Percentiles rank a stretch among this genome's conserved stretches.
Evolutionary conservation across 1,284 basidiomycete genomes (phyloP).

Genomic region (Fomitopsis betulina): DNA sequence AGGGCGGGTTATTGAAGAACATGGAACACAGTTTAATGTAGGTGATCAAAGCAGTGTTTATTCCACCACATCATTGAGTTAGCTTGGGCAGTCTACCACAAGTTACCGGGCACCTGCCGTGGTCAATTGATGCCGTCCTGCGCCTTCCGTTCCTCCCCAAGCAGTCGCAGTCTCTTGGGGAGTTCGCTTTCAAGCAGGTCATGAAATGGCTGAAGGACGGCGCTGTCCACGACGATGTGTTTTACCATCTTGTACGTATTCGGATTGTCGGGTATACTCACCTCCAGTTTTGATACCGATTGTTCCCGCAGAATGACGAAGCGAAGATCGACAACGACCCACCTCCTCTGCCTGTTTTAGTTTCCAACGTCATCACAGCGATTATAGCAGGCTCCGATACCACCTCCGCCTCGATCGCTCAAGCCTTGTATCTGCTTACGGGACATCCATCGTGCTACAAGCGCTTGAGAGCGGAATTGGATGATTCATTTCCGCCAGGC

Average conservation of each 20-base stretch:
- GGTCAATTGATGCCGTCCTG: neutral
- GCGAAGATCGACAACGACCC: constrained; percentile 34
- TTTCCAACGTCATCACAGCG: constrained; percentile 43
- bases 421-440: constrained; percentile 42
- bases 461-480: constrained; percentile 46
- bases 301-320: constrained; percentile 41
- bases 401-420: constrained; percentile 40
- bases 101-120: neutral
- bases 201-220: constrained; percentile 9
- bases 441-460: constrained; percentile 39
- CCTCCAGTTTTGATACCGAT: no score
- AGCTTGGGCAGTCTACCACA: no score
- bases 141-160: neutral
- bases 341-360: constrained; percentile 33
- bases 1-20: constrained; percentile 12
- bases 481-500: constrained; percentile 23
- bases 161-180: neutral
- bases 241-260: constrained; percentile 35
- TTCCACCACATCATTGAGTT: no score
- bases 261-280: no score
- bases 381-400: constrained; percentile 60
- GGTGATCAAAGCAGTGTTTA: no score
- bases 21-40: constrained; percentile 7
- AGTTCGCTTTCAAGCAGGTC: neutral
- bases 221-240: constrained; percentile 43